Conservation (phyloP, 2,329 filamentous ascomycete species). For the Cadophora luteo-olivacea region DNA sequence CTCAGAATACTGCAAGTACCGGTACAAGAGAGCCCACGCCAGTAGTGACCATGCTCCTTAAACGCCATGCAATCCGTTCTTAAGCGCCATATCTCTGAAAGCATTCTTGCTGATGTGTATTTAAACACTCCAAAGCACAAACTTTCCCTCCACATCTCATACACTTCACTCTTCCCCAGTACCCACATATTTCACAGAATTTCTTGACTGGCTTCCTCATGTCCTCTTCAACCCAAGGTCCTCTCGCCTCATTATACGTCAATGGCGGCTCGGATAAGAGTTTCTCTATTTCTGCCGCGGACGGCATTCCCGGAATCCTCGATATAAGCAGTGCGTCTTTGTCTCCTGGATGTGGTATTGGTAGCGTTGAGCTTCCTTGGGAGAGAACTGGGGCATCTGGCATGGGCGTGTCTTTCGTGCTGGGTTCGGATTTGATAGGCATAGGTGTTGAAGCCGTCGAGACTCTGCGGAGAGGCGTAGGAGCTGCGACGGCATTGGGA, state of each 20-base stretch:
- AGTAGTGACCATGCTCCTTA: not conserved
- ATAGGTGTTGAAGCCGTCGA: slow-evolving; percentile 24
- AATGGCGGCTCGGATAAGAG: slow-evolving; percentile 70
- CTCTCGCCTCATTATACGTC: slow-evolving; percentile 69
- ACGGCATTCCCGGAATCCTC: slow-evolving; percentile 62
- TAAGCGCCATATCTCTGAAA: slow-evolving; percentile 65
- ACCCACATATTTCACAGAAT: slow-evolving; percentile 83
- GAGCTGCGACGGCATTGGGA: slow-evolving; percentile 23
- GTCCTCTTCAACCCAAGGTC: slow-evolving; percentile 51
- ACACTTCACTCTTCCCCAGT: slow-evolving; percentile 80
- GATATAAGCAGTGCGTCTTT: slow-evolving; percentile 64
- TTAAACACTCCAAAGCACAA: slow-evolving; percentile 79
- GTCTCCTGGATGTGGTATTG: slow-evolving; percentile 55
- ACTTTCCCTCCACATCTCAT: slow-evolving; percentile 79
- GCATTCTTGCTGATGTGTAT: slow-evolving; percentile 74
- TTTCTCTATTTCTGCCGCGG: slow-evolving; percentile 66
- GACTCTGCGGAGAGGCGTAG: slow-evolving; percentile 35
- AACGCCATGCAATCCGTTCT: slow-evolving; percentile 12
- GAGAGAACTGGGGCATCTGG: slow-evolving; percentile 45
- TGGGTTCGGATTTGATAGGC: slow-evolving; percentile 44
- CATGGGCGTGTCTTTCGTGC: slow-evolving; percentile 43
- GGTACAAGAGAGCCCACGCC: not conserved
- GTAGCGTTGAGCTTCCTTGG: slow-evolving; percentile 22
- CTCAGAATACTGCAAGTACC: not conserved
- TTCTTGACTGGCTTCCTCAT: slow-evolving; percentile 61